A percentile compares a stretch with the other conserved stretches of the same genome.
These are phyloP conservation scores for Candida pseudoviswanathii DNA, from an alignment of 1,139 yeast species.

Conservation along the genomic window DNA sequence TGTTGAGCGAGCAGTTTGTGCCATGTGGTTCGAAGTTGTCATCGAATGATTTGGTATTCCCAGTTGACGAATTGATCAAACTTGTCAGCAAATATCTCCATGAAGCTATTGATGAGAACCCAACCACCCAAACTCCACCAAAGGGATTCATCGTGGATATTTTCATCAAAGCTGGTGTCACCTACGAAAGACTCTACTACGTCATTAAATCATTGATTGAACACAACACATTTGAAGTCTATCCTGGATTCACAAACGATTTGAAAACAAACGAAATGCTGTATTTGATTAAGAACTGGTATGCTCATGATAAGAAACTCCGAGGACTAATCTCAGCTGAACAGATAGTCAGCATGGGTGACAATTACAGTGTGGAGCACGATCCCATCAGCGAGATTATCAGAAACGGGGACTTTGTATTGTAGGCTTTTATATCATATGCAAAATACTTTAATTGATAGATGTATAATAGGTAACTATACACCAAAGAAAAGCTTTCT, in stretches of 20 bases:
- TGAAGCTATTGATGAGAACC: constrained; percentile 38
- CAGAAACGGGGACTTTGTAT: constrained; percentile 17
- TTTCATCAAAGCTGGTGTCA: constrained; percentile 74
- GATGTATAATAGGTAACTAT: not conserved
- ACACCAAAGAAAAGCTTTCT: not conserved
- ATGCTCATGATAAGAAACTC: constrained; percentile 59
- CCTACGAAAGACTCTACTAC: constrained; percentile 69
- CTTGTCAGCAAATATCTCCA: constrained; percentile 48
- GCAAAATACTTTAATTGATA: not conserved
- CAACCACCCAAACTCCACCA: constrained; percentile 46
- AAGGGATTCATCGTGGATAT: constrained; percentile 57
- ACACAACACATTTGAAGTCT: constrained; percentile 54
- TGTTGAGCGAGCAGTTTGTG: constrained; percentile 40
- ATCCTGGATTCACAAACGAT: constrained; percentile 45
- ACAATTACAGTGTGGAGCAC: constrained; percentile 39
- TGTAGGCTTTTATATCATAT: not conserved
- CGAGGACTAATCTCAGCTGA: constrained; percentile 52
- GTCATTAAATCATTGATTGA: constrained; percentile 70
- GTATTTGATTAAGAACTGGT: constrained; percentile 68
- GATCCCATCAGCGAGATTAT: constrained; percentile 52
- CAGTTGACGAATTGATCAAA: constrained; percentile 71
- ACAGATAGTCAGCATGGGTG: constrained; percentile 33
- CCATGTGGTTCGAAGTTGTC: constrained; percentile 48
- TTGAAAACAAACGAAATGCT: constrained; percentile 54
- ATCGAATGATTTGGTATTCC: constrained; percentile 73